Evolutionary conservation across 345 rosid species (phyloP), one percentile per base, ranked within the genome.

Genomic region (Psidium friedrichsthalianum): DNA sequence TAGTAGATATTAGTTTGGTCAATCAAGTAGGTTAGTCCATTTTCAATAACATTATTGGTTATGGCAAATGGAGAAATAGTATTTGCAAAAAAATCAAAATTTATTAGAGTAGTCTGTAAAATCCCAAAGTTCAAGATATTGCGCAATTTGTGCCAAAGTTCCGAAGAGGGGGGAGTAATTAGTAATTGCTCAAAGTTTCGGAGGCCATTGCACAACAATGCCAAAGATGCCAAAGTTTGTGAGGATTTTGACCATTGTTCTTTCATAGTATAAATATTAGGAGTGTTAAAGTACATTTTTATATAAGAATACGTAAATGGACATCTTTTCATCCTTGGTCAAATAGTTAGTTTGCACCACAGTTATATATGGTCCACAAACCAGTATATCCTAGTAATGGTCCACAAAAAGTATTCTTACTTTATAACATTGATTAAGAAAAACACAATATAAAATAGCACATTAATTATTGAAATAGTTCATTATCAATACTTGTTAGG

Each of bases 141-240:
- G 74, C 42, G 7, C 9, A 16, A 61, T 3, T 3, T 3, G 6
- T 64, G 42, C 6, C 11, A 14, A 29, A 8, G 44, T 64, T 64
- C 0, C 1, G 10, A 16, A 22, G 11, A 36, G 0, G 8, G 47
- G 24, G 6, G 42, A 32, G 47, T 69, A 36, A 36, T 2, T 0
- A 16, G 24, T 69, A 36, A 69, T 18, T 36, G 36, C 8, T 3
- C 11, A 42, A 18, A 69, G 9, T 11, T 11, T 36, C 5, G 1
- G 24, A 36, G 78, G 24, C 20, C 36, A 11, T 36, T 18, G 42
- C 1, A 3, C 12, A 20, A 40, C 47, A 6, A 8, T 9, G 51
- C 49, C 49, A 47, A 47, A 47, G 49, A 49, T 49, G 51, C 14
- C 22, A 69, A 69, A 69, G 78, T 69, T 69, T 3, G 18, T 32